Conservation (phyloP, 1,139 yeast species). For the Hemisphaericaspora xylofermentans region DNA sequence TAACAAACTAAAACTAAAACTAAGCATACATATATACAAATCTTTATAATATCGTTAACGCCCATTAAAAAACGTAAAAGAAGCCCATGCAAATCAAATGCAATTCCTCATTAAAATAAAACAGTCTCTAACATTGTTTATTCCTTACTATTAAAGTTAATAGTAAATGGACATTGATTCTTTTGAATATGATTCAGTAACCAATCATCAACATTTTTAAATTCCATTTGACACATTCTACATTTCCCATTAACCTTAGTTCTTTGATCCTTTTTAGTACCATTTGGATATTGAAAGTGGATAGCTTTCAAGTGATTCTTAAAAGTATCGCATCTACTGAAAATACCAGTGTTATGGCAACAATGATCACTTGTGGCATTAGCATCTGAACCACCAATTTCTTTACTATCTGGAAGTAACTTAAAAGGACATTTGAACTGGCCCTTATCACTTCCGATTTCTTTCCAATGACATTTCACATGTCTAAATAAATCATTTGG, state of each 20-base stretch:
- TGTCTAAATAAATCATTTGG: conserved; percentile 85
- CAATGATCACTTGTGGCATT: conserved; percentile 33
- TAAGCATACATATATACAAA: too few species aligned
- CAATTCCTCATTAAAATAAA: not conserved
- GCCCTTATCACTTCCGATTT: conserved; percentile 51
- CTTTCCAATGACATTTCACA: conserved; percentile 79
- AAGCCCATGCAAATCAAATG: not conserved
- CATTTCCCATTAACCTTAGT: conserved; percentile 68
- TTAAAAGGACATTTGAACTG: conserved; percentile 50
- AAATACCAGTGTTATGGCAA: conserved; percentile 82
- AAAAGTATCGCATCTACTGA: conserved; percentile 86
- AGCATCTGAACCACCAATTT: conserved; percentile 10
- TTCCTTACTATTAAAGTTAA: conserved; percentile 13
- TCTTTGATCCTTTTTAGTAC: conserved; percentile 80
- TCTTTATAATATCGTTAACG: too few species aligned
- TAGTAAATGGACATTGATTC: conserved; percentile 44
- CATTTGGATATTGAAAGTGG: conserved; percentile 86
- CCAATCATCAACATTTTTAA: conserved; percentile 78
- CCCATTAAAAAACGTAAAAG: not conserved
- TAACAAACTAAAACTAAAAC: too few species aligned
- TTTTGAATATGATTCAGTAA: conserved; percentile 67
- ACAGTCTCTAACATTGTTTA: not conserved
- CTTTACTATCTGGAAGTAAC: conserved; percentile 17
- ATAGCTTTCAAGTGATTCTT: conserved; percentile 88
- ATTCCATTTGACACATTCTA: conserved; percentile 67